Conservation (phyloP, 2,329 filamentous ascomycete genomes). For the Amylocarpus encephaloides region DNA sequence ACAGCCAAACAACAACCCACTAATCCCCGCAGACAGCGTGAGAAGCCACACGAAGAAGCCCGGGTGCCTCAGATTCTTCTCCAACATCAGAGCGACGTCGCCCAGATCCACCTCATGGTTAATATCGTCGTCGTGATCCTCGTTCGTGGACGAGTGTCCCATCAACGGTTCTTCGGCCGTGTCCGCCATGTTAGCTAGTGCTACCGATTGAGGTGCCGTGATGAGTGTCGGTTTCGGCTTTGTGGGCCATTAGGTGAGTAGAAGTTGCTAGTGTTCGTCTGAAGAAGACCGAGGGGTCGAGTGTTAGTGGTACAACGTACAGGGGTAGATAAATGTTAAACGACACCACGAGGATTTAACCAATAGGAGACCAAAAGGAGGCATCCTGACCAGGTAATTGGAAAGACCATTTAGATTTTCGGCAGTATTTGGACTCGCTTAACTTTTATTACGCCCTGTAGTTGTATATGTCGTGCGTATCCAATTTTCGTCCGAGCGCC, state of each 20-base stretch:
- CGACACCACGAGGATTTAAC: too few relatives aligned
- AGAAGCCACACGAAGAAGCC: slow-evolving; percentile 53
- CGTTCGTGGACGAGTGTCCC: slow-evolving; percentile 12
- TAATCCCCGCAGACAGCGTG: slow-evolving; percentile 59
- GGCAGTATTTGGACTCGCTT: too few relatives aligned
- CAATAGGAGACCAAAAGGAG: too few relatives aligned
- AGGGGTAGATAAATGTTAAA: too few relatives aligned
- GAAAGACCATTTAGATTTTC: too few relatives aligned
- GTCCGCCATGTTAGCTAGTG: slow-evolving; percentile 24
- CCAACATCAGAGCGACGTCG: slow-evolving; percentile 23
- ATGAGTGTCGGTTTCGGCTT: neutral
- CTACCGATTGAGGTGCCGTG: slow-evolving; percentile 12
- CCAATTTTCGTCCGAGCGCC: neutral
- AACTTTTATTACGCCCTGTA: too few relatives aligned
- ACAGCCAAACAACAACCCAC: slow-evolving; percentile 64
- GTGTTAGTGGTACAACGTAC: too few relatives aligned
- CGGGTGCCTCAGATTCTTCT: slow-evolving; percentile 28
- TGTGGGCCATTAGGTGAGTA: neutral
- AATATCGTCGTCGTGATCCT: slow-evolving; percentile 10
- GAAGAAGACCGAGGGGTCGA: too few relatives aligned
- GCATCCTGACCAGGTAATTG: too few relatives aligned
- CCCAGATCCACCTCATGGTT: slow-evolving; percentile 16
- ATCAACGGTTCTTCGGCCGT: slow-evolving; percentile 28
- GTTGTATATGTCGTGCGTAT: too few relatives aligned
- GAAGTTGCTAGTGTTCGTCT: neutral